Conservation (phyloP, 2,329 filamentous ascomycete genomes). For the Celoporthe dispersa region DNA sequence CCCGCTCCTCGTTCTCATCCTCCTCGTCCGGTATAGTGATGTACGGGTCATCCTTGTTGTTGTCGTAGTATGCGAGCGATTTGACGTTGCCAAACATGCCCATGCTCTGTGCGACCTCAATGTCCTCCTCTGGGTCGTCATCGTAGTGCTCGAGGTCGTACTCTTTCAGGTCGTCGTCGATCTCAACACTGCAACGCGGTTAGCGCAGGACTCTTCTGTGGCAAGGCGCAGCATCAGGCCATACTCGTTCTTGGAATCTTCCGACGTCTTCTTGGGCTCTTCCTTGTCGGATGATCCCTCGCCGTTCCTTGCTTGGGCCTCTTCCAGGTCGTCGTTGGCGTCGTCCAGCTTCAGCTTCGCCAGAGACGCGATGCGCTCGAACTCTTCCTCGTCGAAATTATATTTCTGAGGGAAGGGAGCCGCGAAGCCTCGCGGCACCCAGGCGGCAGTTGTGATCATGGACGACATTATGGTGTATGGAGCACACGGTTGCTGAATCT, state of each 20-base stretch:
- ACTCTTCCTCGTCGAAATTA: slow-evolving; percentile 75
- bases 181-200: slow-evolving; percentile 46
- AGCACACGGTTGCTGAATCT: slow-evolving; percentile 5
- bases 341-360: slow-evolving; percentile 86
- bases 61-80: slow-evolving; percentile 89
- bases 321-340: slow-evolving; percentile 82
- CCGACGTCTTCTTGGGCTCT: slow-evolving; percentile 10
- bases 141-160: slow-evolving; percentile 98
- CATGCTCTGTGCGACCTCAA: slow-evolving; percentile 68
- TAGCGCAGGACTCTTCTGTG: slow-evolving; percentile 28
- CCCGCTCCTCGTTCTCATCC: slow-evolving; percentile 80
- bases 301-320: slow-evolving; percentile 59
- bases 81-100: slow-evolving; percentile 96
- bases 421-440: slow-evolving; percentile 78
- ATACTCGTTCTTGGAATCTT: slow-evolving; percentile 39
- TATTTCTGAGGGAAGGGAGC: slow-evolving; percentile 78
- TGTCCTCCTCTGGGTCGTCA: slow-evolving; percentile 72
- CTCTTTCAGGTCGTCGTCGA: slow-evolving; percentile 90
- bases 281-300: slow-evolving; percentile 33
- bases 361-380: slow-evolving; percentile 73
- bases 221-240: slow-evolving; percentile 32
- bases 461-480: slow-evolving; percentile 51
- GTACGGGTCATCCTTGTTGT: slow-evolving; percentile 94
- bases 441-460: slow-evolving; percentile 78
- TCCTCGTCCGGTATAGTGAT: slow-evolving; percentile 76